Conservation (phyloP, 2,329 filamentous ascomycete genomes). For the Fusarium proliferatum region DNA sequence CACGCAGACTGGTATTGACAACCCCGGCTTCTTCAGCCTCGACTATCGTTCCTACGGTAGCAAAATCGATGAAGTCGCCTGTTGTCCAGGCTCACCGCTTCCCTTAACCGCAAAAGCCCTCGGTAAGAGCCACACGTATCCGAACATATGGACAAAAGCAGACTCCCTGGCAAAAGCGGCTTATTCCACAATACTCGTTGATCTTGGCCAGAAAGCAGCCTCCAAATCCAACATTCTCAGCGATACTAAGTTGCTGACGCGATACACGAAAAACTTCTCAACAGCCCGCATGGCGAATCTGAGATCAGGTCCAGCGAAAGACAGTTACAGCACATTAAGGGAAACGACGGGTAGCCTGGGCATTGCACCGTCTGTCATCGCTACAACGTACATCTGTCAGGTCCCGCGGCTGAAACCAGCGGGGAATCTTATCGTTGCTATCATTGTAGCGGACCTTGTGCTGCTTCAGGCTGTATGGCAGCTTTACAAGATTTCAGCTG, state of each 20-base stretch:
- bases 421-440: neutral
- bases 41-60: neutral
- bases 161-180: neutral
- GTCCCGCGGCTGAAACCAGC: neutral
- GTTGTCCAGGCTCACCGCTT: fast-evolving
- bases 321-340: neutral
- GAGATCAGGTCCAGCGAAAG: neutral
- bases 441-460: neutral
- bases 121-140: neutral
- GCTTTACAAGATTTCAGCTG: neutral
- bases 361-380: neutral
- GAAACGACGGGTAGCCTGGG: neutral
- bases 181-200: neutral
- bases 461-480: neutral
- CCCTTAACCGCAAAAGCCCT: fast-evolving
- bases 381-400: neutral
- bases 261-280: neutral
- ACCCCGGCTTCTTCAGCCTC: neutral
- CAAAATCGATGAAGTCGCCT: fast-evolving
- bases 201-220: neutral
- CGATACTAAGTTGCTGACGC: neutral
- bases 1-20: fast-evolving
- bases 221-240: neutral
- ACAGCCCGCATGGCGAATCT: neutral
- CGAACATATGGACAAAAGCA: neutral